Evolutionary conservation across 768 basidiomycete genomes (phyloP), one percentile per base, ranked within the genome.

Genomic region (Daedalea quercina): DNA sequence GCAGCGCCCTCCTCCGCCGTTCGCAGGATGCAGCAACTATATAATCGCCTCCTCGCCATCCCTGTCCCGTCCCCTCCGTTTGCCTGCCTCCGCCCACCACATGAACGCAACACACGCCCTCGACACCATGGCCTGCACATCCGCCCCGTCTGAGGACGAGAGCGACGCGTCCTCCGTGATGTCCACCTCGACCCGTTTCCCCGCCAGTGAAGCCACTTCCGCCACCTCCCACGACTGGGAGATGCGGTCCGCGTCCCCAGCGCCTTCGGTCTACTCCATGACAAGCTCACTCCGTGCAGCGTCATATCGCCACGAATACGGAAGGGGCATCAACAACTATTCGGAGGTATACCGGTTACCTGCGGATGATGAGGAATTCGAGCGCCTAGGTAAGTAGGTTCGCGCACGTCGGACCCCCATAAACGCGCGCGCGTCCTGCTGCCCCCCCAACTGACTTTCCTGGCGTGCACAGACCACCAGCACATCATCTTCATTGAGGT

Each of bases 321-420:
- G 87, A 0, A 74, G 88, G 40, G 76, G 73, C 28, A 65, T 90
- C 42, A 90, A 90, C 69, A 88, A 81, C 56, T 85, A 85, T 57
- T 90, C 88, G 1, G 85, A 90, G 43, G 76, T 90, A 1, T 91
- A 91, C 62, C 77, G 77, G 41, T 71, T 91, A 24, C 86, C 89
- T 12, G 89, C 87, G 24, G 89, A 90, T 57, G 83, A 85, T 8
- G 85, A 88, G 59, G 89, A 90, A 57, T 68, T 87, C 23, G 75
- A 80, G 28, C 77, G 87, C 53, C 76, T 88, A 34, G 76, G 87
- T 87, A 57, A 76, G 87, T 87, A 57, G 44, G 79, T 51, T 23
- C 37, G 12, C 34, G 13, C 28, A 22, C 51, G 15, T 35, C 47
- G 24, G 19, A 31, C 28, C 28, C 28, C 28, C 11, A 31, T 31